phyloP scores from a whole-genome alignment of 2,329 filamentous ascomycete genomes.

The Fusarium algeriense region DNA sequence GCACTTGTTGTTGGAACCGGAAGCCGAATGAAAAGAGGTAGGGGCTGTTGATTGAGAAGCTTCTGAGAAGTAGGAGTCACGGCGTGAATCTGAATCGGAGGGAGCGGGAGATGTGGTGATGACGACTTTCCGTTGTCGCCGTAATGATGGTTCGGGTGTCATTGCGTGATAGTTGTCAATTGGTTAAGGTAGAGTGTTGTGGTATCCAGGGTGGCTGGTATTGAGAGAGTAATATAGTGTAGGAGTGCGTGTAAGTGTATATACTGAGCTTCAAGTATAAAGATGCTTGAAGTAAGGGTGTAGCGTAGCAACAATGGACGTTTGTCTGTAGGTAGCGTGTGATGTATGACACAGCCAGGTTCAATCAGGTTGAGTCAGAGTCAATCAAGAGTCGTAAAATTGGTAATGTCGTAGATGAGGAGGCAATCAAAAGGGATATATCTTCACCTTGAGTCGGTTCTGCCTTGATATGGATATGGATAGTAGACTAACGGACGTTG shows the following conservation, averaged over 20 bases:
- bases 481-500: constrained; percentile 41
- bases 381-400: constrained; percentile 1
- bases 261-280: constrained; percentile 9
- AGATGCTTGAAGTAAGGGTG: constrained; percentile 7
- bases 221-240: constrained; percentile 6
- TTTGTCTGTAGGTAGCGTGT: constrained; percentile 19
- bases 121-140: constrained; percentile 45
- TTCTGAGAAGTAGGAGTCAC: constrained; percentile 48
- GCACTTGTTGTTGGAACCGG: constrained; percentile 42
- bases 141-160: constrained; percentile 37
- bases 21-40: constrained; percentile 45
- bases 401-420: constrained; percentile 8
- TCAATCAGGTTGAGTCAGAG: constrained; percentile 13
- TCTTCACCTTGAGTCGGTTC: constrained; percentile 34
- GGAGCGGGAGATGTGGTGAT: constrained; percentile 44
- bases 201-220: constrained; percentile 13
- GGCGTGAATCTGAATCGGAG: constrained; percentile 45
- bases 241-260: constrained; percentile 29
- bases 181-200: constrained; percentile 3
- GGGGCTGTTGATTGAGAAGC: constrained; percentile 47
- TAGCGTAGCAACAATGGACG: constrained; percentile 12
- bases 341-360: constrained; percentile 23
- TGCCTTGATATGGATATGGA: constrained; percentile 45
- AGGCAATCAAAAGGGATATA: constrained; percentile 41
- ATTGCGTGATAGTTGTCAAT: constrained; percentile 29